phyloP scores from a whole-genome alignment of 1,139 yeast species.

The Blastobotrys petasosporus region DNA sequence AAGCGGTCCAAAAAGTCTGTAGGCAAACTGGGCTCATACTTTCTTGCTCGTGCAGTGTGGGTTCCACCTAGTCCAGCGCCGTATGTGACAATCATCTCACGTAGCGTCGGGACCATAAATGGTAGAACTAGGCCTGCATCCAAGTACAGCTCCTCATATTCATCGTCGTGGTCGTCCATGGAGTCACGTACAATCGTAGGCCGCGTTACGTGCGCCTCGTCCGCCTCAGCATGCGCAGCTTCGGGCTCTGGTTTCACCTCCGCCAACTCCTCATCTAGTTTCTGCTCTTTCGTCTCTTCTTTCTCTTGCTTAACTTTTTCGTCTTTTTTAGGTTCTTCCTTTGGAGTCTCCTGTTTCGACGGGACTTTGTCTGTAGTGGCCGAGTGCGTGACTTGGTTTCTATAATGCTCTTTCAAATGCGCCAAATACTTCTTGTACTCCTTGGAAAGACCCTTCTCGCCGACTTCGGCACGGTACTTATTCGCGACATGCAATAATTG shows the following conservation, averaged over 20 bases:
- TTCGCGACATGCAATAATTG: conserved; percentile 70
- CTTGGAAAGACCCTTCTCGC: conserved; percentile 48
- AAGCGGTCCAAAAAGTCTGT: conserved; percentile 36
- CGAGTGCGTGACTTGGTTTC: conserved; percentile 21
- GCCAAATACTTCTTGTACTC: conserved; percentile 33
- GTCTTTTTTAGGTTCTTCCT: conserved; percentile 2
- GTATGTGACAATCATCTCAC: conserved; percentile 39
- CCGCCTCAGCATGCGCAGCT: neutral
- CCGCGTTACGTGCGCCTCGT: conserved; percentile 10
- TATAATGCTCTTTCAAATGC: conserved; percentile 30
- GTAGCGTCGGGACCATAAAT: conserved; percentile 35
- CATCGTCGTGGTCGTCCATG: conserved; percentile 16
- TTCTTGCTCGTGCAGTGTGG: conserved; percentile 31
- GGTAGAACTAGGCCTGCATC: conserved; percentile 34
- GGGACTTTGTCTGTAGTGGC: conserved; percentile 14
- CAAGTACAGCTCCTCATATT: conserved; percentile 25
- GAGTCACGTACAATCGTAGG: conserved; percentile 3
- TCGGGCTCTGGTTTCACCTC: conserved; percentile 14
- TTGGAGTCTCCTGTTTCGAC: neutral
- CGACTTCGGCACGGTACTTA: conserved; percentile 77
- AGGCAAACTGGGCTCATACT: conserved; percentile 37
- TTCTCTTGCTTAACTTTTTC: conserved; percentile 2
- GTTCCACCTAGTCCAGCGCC: conserved; percentile 40
- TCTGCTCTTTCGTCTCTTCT: conserved; percentile 4
- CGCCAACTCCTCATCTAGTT: conserved; percentile 11